These are phyloP conservation scores for Clavispora vitiphila DNA, from an alignment of 805 yeast genomes.

Conservation along the genomic window DNA sequence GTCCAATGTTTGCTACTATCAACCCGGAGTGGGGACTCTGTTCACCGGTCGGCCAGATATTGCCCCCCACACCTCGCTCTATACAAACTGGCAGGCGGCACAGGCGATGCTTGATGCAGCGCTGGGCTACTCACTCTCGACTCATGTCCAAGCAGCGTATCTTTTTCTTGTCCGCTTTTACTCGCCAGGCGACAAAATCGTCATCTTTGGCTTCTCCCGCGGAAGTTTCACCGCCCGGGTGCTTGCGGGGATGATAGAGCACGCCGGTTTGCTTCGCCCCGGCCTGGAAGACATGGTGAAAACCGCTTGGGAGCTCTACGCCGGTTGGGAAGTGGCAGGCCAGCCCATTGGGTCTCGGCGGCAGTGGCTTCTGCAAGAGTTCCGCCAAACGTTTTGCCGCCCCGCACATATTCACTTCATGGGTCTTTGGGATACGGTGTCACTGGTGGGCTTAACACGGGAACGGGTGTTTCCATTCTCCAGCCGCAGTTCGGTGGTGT, in stretches of 20 bases:
- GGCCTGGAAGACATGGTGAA: constrained; percentile 54
- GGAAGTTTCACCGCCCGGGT: constrained; percentile 67
- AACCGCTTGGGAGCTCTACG: constrained; percentile 61
- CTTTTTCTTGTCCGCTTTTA: constrained; percentile 46
- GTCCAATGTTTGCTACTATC: constrained; percentile 55
- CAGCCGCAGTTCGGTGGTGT: constrained; percentile 27
- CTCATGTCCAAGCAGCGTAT: constrained; percentile 57
- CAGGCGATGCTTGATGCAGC: constrained; percentile 33
- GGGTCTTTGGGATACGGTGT: constrained; percentile 68
- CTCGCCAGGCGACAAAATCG: constrained; percentile 46
- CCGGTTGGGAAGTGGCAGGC: constrained; percentile 43
- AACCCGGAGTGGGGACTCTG: constrained; percentile 61
- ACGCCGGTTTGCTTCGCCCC: constrained; percentile 52
- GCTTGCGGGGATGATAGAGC: constrained; percentile 59
- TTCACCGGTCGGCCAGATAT: constrained; percentile 21
- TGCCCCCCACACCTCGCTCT: constrained; percentile 5
- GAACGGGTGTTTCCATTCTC: constrained; percentile 56
- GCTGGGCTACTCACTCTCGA: constrained; percentile 50
- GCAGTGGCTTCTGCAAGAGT: constrained; percentile 46
- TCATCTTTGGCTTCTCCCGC: constrained; percentile 54
- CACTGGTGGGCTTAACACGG: constrained; percentile 57
- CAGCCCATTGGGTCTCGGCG: constrained; percentile 2
- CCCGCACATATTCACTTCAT: constrained; percentile 48
- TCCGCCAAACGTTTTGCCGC: constrained; percentile 48
- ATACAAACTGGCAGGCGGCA: constrained; percentile 2